Percentiles rank a stretch among this genome's conserved stretches.
Evolutionary conservation across 2,329 filamentous ascomycete species (phyloP).

Genomic region (Fusarium guadeloupense): DNA sequence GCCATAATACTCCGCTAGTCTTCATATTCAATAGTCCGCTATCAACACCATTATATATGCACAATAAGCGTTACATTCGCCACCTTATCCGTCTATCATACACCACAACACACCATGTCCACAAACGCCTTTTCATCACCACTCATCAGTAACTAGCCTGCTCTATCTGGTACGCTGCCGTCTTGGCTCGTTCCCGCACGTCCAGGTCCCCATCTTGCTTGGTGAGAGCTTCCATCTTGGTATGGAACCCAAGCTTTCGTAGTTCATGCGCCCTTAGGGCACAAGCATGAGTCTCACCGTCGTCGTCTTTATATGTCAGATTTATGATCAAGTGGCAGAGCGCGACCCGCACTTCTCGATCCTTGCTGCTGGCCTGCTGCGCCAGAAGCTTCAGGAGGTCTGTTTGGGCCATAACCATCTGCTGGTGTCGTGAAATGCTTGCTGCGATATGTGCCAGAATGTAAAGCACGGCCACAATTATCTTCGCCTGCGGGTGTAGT

Average conservation of each 20-base stretch:
- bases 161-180: slow-evolving; percentile 77
- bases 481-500: slow-evolving; percentile 69
- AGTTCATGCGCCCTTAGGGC: slow-evolving; percentile 74
- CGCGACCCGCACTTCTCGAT: slow-evolving; percentile 77
- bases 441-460: slow-evolving; percentile 91
- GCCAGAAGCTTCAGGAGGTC: slow-evolving; percentile 77
- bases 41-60: not conserved
- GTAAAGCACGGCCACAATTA: slow-evolving; percentile 80
- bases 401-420: slow-evolving; percentile 79
- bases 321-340: slow-evolving; percentile 89
- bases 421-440: slow-evolving; percentile 78
- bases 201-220: slow-evolving; percentile 79
- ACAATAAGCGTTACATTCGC: slow-evolving; percentile 3
- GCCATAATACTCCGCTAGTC: not conserved
- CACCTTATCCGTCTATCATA: slow-evolving; percentile 5
- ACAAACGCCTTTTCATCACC: slow-evolving; percentile 5
- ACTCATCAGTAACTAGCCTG: slow-evolving; percentile 45
- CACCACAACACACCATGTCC: slow-evolving; percentile 1
- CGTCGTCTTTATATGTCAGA: slow-evolving; percentile 83
- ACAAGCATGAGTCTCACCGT: slow-evolving; percentile 71
- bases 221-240: slow-evolving; percentile 69
- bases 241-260: slow-evolving; percentile 74
- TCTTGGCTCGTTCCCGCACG: slow-evolving; percentile 84
- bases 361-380: slow-evolving; percentile 76
- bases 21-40: slow-evolving; percentile 5